phyloP scores from a whole-genome alignment of 306 rosid species.

The peach (Prunus persica) region DNA sequence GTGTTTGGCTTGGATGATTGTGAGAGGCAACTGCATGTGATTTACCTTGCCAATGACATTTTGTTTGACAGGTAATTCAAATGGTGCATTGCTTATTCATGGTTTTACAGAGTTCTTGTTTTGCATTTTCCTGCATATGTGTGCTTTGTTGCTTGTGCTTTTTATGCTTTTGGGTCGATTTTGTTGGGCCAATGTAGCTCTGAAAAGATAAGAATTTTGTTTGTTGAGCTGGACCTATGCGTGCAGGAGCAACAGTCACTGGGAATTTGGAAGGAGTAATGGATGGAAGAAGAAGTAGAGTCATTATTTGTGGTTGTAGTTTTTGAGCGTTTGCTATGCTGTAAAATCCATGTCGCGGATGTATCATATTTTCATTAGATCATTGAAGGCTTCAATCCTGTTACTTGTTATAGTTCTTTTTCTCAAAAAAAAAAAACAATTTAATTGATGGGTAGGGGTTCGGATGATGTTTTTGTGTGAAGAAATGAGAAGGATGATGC shows the following conservation, averaged over 20 bases:
- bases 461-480: not conserved
- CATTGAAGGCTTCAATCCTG: not conserved
- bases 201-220: not conserved
- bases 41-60: slow-evolving; percentile 89
- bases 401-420: not conserved
- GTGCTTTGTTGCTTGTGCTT: not conserved
- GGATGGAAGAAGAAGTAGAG: not conserved
- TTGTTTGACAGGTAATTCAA: slow-evolving; percentile 75
- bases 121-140: not conserved
- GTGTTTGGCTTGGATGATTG: slow-evolving; percentile 73
- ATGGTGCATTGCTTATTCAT: not conserved
- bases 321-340: not conserved
- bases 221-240: not conserved
- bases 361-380: not conserved
- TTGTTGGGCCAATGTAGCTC: not conserved
- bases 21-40: slow-evolving; percentile 89
- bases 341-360: not conserved
- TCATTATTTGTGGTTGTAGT: not conserved
- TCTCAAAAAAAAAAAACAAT: not conserved
- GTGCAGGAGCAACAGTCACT: not conserved
- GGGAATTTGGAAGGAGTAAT: not conserved
- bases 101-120: not conserved
- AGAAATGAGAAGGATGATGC: not conserved
- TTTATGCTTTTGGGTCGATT: not conserved
- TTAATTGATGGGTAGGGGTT: not conserved